Evolutionary conservation across 202 grass and related monocot genomes (phyloP).

Genomic region (Brachypodium distachyon): DNA sequence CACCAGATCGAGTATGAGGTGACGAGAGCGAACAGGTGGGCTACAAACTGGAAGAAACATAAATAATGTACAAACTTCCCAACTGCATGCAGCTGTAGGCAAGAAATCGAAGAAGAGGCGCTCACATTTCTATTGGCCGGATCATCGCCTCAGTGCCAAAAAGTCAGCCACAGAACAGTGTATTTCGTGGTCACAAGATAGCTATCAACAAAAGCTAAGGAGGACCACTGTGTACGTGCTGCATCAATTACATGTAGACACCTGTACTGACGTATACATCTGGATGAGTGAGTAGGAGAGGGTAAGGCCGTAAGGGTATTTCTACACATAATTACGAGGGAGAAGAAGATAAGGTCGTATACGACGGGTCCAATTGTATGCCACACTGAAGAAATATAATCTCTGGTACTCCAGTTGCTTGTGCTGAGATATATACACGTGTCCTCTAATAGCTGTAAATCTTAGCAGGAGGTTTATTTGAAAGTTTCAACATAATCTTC

Average conservation of each 20-base stretch:
- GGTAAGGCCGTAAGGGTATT: not conserved
- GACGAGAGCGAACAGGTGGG: slow-evolving; percentile 13
- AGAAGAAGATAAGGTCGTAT: slow-evolving; percentile 23
- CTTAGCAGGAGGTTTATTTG: not conserved
- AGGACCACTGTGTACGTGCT: not conserved
- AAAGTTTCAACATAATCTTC: not conserved
- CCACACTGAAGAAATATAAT: not conserved
- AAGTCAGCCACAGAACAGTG: not conserved
- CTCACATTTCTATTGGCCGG: not conserved
- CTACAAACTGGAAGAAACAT: not conserved
- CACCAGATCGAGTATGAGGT: not conserved
- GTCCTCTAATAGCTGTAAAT: slow-evolving; percentile 8
- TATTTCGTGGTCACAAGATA: not conserved
- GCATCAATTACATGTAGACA: not conserved
- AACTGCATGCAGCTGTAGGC: not conserved
- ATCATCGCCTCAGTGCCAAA: not conserved
- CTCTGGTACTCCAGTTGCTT: not conserved
- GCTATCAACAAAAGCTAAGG: not conserved
- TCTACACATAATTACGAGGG: not conserved
- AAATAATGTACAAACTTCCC: too few species aligned
- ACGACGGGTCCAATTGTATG: not conserved
- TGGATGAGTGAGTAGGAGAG: not conserved
- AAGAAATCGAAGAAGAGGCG: slow-evolving; percentile 11
- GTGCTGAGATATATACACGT: not conserved
- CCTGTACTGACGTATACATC: not conserved